phyloP scores from a whole-genome alignment of 805 yeast species.

The Jamesozyma rosinii region DNA sequence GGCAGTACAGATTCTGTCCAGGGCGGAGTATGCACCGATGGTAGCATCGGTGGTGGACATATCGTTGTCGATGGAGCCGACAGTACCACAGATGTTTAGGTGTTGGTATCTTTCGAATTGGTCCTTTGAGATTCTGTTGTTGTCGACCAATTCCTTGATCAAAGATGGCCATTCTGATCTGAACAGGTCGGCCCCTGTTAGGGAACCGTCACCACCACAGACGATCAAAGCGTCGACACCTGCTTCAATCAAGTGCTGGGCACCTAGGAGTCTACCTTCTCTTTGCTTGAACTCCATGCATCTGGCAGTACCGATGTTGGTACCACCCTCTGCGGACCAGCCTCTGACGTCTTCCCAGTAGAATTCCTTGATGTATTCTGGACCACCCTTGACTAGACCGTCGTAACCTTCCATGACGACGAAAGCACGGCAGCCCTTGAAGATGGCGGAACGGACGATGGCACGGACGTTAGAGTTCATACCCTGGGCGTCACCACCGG shows the following conservation, averaged over 20 bases:
- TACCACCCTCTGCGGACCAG: conserved; percentile 64
- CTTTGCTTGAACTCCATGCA: conserved; percentile 59
- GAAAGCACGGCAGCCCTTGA: conserved; percentile 53
- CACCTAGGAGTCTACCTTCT: conserved; percentile 54
- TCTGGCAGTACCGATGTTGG: conserved; percentile 72
- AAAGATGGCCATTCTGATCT: conserved; percentile 71
- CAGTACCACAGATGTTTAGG: conserved; percentile 64
- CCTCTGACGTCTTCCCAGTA: conserved; percentile 68
- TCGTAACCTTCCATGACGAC: conserved; percentile 69
- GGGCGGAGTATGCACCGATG: conserved; percentile 71
- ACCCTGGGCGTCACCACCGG: conserved; percentile 79
- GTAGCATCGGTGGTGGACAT: conserved; percentile 81
- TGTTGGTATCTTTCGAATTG: conserved; percentile 42
- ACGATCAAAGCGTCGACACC: conserved; percentile 74
- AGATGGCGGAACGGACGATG: conserved; percentile 59
- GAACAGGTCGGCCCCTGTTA: conserved; percentile 74
- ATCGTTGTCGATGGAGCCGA: conserved; percentile 78
- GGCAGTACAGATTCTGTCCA: conserved; percentile 63
- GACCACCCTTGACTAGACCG: conserved; percentile 61
- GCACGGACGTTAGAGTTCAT: conserved; percentile 73
- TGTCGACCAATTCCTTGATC: conserved; percentile 46
- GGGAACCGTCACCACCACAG: conserved; percentile 78
- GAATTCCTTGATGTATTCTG: conserved; percentile 45
- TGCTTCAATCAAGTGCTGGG: conserved; percentile 53
- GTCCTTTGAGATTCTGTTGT: conserved; percentile 37